A percentile compares a stretch with the other conserved stretches of the same genome.
Conservation (phyloP, 2,329 filamentous ascomycete species). For the Ilyonectria robusta region DNA sequence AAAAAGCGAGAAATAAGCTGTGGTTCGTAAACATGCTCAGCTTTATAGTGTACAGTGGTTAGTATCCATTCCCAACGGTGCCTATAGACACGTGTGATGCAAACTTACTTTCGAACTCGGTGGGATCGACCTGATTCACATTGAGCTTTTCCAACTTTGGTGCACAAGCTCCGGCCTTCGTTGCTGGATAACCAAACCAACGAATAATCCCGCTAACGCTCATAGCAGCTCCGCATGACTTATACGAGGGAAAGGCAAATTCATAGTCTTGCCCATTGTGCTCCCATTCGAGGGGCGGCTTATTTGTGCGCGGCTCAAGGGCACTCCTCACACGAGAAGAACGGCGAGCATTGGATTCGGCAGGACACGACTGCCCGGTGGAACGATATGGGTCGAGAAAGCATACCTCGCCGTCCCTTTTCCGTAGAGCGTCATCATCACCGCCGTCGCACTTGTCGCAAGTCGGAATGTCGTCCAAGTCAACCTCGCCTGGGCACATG, state of each 20-base stretch:
- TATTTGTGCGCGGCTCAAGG: neutral
- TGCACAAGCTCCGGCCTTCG: neutral
- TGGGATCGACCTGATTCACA: neutral
- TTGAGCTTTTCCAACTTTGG: neutral
- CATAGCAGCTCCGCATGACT: too few relatives aligned
- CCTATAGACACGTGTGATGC: neutral
- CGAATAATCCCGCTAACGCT: neutral
- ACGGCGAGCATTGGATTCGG: neutral
- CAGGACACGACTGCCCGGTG: neutral
- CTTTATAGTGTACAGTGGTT: neutral
- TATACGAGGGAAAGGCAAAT: too few relatives aligned
- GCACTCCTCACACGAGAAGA: neutral
- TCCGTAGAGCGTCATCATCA: slow-evolving; percentile 13
- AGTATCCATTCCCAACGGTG: neutral
- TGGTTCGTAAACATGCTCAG: slow-evolving; percentile 18
- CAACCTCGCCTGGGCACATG: slow-evolving; percentile 14
- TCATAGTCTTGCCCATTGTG: neutral
- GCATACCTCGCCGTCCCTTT: slow-evolving; percentile 10
- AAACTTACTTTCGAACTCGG: slow-evolving; percentile 13
- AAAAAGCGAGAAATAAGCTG: slow-evolving; percentile 13
- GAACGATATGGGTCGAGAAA: slow-evolving; percentile 8
- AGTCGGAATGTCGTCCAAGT: slow-evolving; percentile 12
- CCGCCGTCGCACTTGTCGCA: slow-evolving; percentile 6
- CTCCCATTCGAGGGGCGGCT: neutral
- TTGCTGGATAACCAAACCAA: slow-evolving; percentile 14